These are phyloP conservation scores for Amaranthus cruentus DNA, from an alignment of 148 eudicot genomes.

Conservation along the genomic window DNA sequence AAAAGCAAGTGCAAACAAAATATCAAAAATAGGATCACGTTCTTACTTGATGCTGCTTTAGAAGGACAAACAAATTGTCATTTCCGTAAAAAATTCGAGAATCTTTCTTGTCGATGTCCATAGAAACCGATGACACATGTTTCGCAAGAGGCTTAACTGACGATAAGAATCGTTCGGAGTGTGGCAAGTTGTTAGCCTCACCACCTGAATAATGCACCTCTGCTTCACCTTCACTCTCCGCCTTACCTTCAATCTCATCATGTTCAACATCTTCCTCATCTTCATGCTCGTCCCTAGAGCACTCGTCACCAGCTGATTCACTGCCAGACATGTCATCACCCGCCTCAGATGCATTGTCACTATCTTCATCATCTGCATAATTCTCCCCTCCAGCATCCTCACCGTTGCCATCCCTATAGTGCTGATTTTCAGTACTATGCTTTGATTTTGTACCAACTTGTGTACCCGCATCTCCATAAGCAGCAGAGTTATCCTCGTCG, in stretches of 20 bases:
- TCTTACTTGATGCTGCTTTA: slow-evolving; percentile 84
- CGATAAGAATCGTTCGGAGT: slow-evolving; percentile 47
- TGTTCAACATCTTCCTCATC: slow-evolving; percentile 64
- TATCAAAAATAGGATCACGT: not conserved
- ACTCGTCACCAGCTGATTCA: slow-evolving; percentile 85
- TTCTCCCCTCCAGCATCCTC: slow-evolving; percentile 48
- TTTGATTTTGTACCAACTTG: slow-evolving; percentile 32
- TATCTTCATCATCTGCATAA: slow-evolving; percentile 75
- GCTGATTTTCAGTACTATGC: slow-evolving; percentile 30
- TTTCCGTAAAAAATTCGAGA: slow-evolving; percentile 71
- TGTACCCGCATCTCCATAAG: slow-evolving; percentile 30
- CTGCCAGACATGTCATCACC: slow-evolving; percentile 74
- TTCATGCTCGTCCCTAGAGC: slow-evolving; percentile 72
- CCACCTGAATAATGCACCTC: slow-evolving; percentile 52
- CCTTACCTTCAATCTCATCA: slow-evolving; percentile 72
- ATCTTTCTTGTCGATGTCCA: slow-evolving; percentile 39
- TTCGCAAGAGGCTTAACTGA: slow-evolving; percentile 72
- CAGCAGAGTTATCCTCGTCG: slow-evolving; percentile 54
- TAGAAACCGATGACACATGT: slow-evolving; percentile 40
- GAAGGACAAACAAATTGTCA: slow-evolving; percentile 70
- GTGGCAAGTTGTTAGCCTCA: slow-evolving; percentile 41
- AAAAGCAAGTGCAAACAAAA: not conserved
- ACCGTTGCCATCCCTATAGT: slow-evolving; percentile 32
- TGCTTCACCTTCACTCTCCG: slow-evolving; percentile 87
- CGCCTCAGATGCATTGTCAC: slow-evolving; percentile 70